Conservation (phyloP, 148 eudicot species). For the Persicaria tinctoria region DNA sequence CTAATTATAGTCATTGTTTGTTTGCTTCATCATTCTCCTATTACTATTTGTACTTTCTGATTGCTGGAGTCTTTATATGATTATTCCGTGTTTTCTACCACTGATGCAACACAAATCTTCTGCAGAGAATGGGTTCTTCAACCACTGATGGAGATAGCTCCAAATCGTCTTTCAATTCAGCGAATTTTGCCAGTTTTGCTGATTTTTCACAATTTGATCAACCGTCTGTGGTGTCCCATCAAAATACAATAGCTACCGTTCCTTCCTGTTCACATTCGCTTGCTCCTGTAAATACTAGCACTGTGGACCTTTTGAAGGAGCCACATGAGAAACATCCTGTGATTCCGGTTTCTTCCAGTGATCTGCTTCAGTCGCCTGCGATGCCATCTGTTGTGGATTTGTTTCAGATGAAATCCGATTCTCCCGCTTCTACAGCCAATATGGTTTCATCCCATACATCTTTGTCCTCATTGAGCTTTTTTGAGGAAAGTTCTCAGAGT, state of each 20-base stretch:
- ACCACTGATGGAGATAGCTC: constrained; percentile 57
- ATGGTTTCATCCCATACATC: not conserved
- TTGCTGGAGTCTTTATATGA: not conserved
- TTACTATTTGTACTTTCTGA: not conserved
- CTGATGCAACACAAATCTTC: constrained; percentile 6
- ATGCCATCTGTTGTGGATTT: constrained; percentile 32
- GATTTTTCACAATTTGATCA: constrained; percentile 28
- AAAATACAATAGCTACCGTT: constrained; percentile 22
- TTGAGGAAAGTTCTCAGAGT: not conserved
- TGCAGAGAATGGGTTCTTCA: constrained; percentile 62
- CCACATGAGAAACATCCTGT: constrained; percentile 29
- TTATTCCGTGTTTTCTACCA: not conserved
- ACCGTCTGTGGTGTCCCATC: constrained; percentile 22
- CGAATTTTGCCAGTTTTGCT: constrained; percentile 31
- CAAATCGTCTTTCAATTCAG: constrained; percentile 42
- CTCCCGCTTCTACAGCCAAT: constrained; percentile 21
- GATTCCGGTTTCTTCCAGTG: constrained; percentile 23
- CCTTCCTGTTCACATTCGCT: constrained; percentile 36
- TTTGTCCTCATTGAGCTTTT: constrained; percentile 4
- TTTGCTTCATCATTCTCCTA: not conserved
- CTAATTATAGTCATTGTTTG: not conserved
- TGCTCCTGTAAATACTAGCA: constrained; percentile 31
- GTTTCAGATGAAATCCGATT: constrained; percentile 31
- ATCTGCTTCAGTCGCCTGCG: constrained; percentile 43
- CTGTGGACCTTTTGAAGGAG: constrained; percentile 45